Evolutionary conservation across 768 basidiomycete species (phyloP), one percentile per base, ranked within the genome.

Genomic region (Pholiota molesta): DNA sequence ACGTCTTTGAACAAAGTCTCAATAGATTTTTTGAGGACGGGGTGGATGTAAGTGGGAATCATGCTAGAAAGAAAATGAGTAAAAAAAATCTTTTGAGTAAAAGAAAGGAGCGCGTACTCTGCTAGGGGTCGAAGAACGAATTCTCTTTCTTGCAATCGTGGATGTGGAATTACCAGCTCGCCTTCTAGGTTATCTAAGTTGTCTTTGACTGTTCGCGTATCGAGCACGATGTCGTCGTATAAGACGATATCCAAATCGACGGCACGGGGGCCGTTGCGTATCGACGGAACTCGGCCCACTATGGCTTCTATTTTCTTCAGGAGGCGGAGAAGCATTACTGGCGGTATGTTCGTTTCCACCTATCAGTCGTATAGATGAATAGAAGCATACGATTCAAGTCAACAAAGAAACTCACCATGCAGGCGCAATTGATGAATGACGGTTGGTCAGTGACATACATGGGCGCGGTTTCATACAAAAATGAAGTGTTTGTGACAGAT

Each of bases 371-470:
- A 35, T n/a, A 16, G 6, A 5, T 31, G 31, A 26, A 31, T 9
- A 33, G 55, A 4, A 60, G 54, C 28, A 21, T 8, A 16, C 7
- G 19, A 44, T 55, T 52, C 28, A 33, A 49, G 45, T 40, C 49
- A 28, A 51, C 35, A 37, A 37, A 31, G 51, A 55, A 42, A 81
- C 92, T 60, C 63, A 97, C 96, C 74, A 94, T 78, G 63, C 94
- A 91, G n/a, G 92, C 93, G 65, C 92, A 91, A 69, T 98, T 99
- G 62, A 91, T 83, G 75, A 98, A 99, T 37, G 80, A 77, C 13
- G 89, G 91, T 72, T 99, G 97, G 60, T 97, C 90, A 11, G 85
- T 85, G 45, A 97, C 90, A 72, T 99, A 99, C 97, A 99, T 99
- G 0, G 97, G 94, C 11, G 89, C 81, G 19, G 91, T 95, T 75